phyloP scores from a whole-genome alignment of 441 rosid genomes.

The Mallotus japonicus region DNA sequence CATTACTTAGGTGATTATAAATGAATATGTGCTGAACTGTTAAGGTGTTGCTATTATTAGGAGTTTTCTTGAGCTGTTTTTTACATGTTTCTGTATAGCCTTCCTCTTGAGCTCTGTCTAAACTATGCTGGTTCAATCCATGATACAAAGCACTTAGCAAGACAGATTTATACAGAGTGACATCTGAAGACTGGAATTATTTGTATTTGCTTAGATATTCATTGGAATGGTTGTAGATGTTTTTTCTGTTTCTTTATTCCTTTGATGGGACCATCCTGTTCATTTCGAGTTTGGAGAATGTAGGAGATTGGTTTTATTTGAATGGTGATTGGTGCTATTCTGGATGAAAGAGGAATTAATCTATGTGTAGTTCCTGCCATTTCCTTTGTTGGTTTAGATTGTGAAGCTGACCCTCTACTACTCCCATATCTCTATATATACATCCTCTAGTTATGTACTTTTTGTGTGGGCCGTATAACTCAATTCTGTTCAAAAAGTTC shows the following conservation, averaged over 20 bases:
- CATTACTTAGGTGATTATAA: neutral
- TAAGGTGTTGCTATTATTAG: neutral
- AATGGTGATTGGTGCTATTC: constrained; percentile 16
- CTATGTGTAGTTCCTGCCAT: neutral
- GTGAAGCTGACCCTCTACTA: constrained; percentile 11
- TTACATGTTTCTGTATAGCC: neutral
- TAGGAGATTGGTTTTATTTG: constrained; percentile 10
- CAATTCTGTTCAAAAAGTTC: neutral
- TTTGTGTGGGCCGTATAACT: neutral
- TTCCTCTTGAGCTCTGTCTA: constrained; percentile 7
- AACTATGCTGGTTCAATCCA: constrained; percentile 6
- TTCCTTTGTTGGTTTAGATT: constrained; percentile 13
- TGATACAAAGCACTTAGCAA: constrained; percentile 10
- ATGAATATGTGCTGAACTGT: constrained; percentile 5
- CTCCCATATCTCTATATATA: neutral
- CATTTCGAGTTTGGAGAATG: constrained; percentile 9
- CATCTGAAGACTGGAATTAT: constrained; percentile 17
- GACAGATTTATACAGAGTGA: neutral
- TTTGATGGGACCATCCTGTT: neutral
- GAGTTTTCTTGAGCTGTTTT: constrained; percentile 9
- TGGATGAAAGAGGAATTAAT: constrained; percentile 10
- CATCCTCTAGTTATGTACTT: neutral
- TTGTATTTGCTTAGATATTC: neutral
- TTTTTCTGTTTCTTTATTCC: too few species aligned
- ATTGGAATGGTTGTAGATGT: neutral